Evolutionary conservation across 495 filamentous ascomycete species (phyloP), one percentile per base, ranked within the genome.

Genomic region (Aspergillus indologenus): DNA sequence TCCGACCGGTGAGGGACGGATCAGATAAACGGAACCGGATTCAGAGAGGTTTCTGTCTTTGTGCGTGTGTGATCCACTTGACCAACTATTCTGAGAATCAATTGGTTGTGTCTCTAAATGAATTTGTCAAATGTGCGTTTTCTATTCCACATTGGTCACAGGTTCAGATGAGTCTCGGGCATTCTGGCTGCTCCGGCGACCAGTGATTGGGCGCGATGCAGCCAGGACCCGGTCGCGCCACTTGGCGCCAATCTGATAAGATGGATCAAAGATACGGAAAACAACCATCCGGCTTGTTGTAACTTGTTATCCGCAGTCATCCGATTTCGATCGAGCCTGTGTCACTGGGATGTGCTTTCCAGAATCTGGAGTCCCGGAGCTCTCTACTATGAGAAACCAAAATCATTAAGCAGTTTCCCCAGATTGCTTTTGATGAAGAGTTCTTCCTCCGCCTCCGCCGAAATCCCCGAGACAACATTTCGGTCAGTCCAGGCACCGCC

Each of bases 231-330:
- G 34, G 12, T 40, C 12, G 34, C 34, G 34, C 34, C 34, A 40
- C 34, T 40, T 40, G 34, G 34, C 34, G 34, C 34, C 34, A 40
- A 40, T 40, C 34, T 55, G 53, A 55, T 55, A 45, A 55, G 53
- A 55, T 55, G 20, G 17, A 43, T 53, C 5, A 40, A 40, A 40
- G 34, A 40, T 40, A 40, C 34, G 34, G 34, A 40, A 40, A 15
- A 11, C 34, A 40, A 40, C 34, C 34, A 40, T 40, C 34, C 34
- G 34, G 34, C 34, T 40, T 14, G 12, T 40, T 11, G 34, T 40
- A 40, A 40, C 34, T 40, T 40, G 34, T 4, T 40, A 9, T 40
- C 34, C 34, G 34, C 12, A 40, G 34, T 40, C 34, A 40, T 11
- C 5, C 34, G 34, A 40, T 40, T 40, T 40, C 34, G 12, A 9